Conservation (phyloP, 2,329 filamentous ascomycete species). For the Alternaria sp. region DNA sequence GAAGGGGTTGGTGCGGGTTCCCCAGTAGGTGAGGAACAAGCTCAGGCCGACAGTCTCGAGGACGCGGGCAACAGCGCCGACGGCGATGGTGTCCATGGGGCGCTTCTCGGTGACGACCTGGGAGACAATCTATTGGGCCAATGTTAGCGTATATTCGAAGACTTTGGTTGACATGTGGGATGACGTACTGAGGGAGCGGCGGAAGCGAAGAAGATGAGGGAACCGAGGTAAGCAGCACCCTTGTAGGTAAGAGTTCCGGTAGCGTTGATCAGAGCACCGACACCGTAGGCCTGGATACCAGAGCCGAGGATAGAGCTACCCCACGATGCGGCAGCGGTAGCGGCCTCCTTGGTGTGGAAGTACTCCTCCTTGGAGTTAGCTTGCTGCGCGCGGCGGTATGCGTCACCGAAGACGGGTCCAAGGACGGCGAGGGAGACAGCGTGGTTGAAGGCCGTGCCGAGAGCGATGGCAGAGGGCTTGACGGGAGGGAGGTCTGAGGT, state of each 20-base stretch:
- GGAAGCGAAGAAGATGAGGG: slow-evolving; percentile 89
- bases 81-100: slow-evolving; percentile 86
- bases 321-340: slow-evolving; percentile 86
- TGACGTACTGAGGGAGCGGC: slow-evolving; percentile 81
- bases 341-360: slow-evolving; percentile 89
- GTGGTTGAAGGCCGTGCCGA: slow-evolving; percentile 97
- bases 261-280: slow-evolving; percentile 85
- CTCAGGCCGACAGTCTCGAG: slow-evolving; percentile 93
- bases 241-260: slow-evolving; percentile 96
- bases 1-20: slow-evolving; percentile 92
- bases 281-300: slow-evolving; percentile 86
- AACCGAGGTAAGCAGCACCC: slow-evolving; percentile 92
- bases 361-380: slow-evolving; percentile 98
- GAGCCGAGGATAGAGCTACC: slow-evolving; percentile 90
- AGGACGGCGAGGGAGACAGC: slow-evolving; percentile 86
- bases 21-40: slow-evolving; percentile 96
- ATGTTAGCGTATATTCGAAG: slow-evolving; percentile 27
- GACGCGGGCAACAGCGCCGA: slow-evolving; percentile 82
- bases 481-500: slow-evolving; percentile 75
- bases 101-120: slow-evolving; percentile 92
- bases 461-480: slow-evolving; percentile 96
- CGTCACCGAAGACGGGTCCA: slow-evolving; percentile 88
- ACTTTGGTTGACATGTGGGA: background rate
- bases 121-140: slow-evolving; percentile 72
- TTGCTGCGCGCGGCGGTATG: slow-evolving; percentile 89